phyloP scores from a whole-genome alignment of 192 early-diverging fungal species.

The Linnemannia elongata region DNA sequence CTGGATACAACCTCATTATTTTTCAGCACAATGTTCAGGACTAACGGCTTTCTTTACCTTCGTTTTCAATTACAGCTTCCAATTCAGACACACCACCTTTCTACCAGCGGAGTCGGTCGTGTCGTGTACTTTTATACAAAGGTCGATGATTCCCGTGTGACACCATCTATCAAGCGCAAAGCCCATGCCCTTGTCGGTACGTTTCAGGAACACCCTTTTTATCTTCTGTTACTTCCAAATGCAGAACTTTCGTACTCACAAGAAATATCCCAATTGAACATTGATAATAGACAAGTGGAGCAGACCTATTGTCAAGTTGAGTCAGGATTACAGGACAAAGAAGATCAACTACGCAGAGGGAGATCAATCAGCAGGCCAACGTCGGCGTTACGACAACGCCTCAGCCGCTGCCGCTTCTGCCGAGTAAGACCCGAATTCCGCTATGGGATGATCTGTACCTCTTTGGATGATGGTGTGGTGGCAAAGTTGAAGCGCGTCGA shows the following conservation, averaged over 20 bases:
- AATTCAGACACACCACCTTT: conserved; percentile 80
- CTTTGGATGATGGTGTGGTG: too few species aligned
- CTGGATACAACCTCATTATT: neutral
- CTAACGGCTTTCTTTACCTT: neutral
- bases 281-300: conserved; percentile 72
- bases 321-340: conserved; percentile 77
- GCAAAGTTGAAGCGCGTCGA: neutral
- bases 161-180: conserved; percentile 72
- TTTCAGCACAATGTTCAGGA: neutral
- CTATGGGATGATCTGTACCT: too few species aligned
- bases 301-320: conserved; percentile 85
- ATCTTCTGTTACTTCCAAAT: neutral
- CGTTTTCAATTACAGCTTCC: conserved; percentile 60
- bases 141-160: conserved; percentile 78
- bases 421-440: conserved; percentile 24
- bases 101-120: conserved; percentile 86
- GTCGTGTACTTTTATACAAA: conserved; percentile 93
- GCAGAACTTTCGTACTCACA: neutral
- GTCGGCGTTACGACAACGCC: conserved; percentile 19
- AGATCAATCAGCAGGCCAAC: conserved; percentile 16
- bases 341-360: conserved; percentile 45
- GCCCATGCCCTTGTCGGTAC: conserved; percentile 86
- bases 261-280: neutral
- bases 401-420: conserved; percentile 7
- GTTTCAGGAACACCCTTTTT: neutral